phyloP scores from a whole-genome alignment of 306 rosid genomes.

The Vicia faba region DNA sequence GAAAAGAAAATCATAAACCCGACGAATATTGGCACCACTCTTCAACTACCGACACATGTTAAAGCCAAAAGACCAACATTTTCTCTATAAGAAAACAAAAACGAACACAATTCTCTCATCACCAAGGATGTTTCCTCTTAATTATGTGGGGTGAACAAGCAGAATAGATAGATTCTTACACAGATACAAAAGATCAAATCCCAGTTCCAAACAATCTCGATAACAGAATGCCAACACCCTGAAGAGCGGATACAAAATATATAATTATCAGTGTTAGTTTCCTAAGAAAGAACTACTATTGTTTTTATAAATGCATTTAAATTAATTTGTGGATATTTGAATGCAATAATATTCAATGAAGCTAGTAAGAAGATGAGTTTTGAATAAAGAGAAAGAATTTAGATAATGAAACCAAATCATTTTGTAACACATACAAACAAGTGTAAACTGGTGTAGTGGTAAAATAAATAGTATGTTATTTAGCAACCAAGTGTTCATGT shows the following conservation, averaged over 20 bases:
- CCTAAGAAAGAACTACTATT: background rate
- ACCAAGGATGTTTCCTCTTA: constrained; percentile 24
- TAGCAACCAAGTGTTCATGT: too few relatives aligned
- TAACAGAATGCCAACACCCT: constrained; percentile 94
- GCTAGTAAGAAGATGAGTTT: too few relatives aligned
- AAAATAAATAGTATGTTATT: too few relatives aligned
- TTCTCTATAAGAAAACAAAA: constrained; percentile 58
- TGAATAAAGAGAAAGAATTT: too few relatives aligned
- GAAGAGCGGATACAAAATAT: constrained; percentile 37
- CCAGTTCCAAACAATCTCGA: constrained; percentile 93
- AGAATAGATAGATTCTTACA: constrained; percentile 60
- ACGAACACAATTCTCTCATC: constrained; percentile 40
- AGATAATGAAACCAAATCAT: too few relatives aligned
- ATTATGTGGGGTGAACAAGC: constrained; percentile 17
- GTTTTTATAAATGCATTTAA: background rate
- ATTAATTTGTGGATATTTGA: constrained; percentile 14
- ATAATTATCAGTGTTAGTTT: constrained; percentile 3
- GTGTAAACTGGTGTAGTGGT: too few relatives aligned
- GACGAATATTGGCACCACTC: constrained; percentile 97
- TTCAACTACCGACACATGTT: constrained; percentile 95
- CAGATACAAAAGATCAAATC: constrained; percentile 90
- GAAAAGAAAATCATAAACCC: constrained; percentile 99
- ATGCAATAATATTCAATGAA: constrained; percentile 25
- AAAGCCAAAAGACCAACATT: constrained; percentile 96
- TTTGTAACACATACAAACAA: too few relatives aligned